Percentiles rank a stretch among this genome's conserved stretches.
These are phyloP conservation scores for Heliamphora pulchella DNA, from an alignment of 179 eudicot species.

Conservation along the genomic window DNA sequence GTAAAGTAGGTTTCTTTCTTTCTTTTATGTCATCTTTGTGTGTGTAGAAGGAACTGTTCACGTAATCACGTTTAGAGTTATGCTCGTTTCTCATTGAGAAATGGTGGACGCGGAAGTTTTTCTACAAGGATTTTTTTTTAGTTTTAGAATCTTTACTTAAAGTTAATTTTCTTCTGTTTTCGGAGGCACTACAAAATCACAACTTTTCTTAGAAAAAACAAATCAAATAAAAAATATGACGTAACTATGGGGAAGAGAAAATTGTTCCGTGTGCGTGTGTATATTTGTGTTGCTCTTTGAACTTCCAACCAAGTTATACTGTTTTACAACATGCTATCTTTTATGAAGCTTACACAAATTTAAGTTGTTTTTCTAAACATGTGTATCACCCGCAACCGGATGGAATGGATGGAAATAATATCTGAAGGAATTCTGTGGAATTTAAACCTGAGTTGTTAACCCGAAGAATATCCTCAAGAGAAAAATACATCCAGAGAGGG, in stretches of 20 bases:
- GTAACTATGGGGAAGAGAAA: not conserved
- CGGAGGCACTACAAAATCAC: not conserved
- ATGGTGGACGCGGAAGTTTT: not conserved
- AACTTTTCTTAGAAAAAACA: no score
- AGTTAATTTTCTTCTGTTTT: not conserved
- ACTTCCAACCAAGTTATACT: not conserved
- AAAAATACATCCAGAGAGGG: not conserved
- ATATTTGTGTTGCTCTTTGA: not conserved
- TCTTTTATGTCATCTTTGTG: no score
- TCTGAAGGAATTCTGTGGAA: not conserved
- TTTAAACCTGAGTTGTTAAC: not conserved
- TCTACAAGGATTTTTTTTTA: not conserved
- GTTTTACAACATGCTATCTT: not conserved
- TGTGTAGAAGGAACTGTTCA: no score
- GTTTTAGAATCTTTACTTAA: not conserved
- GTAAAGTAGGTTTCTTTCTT: no score
- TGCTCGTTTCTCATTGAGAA: not conserved
- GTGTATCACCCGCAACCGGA: not conserved
- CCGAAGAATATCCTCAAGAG: not conserved
- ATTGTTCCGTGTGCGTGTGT: not conserved
- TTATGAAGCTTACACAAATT: not conserved
- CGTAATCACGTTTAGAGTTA: no score
- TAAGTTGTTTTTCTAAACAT: not conserved
- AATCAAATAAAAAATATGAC: not conserved
- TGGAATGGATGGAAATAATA: not conserved